These are phyloP conservation scores for Penicillium daleae DNA, from an alignment of 495 filamentous ascomycete genomes.

Conservation along the genomic window DNA sequence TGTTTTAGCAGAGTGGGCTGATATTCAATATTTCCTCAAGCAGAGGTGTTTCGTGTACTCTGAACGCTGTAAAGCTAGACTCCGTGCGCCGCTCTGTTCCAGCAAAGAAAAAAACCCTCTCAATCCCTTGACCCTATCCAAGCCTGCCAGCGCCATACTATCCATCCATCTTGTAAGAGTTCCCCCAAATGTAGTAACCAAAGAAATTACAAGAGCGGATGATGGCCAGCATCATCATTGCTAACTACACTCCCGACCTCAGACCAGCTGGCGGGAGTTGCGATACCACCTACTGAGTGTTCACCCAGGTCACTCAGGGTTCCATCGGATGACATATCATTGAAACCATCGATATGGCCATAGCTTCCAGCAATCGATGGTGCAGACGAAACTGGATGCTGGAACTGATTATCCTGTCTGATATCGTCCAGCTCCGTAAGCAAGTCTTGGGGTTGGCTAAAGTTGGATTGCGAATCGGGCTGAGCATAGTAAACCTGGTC, in stretches of 20 bases:
- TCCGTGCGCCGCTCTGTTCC: background rate
- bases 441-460: slow-evolving; percentile 28
- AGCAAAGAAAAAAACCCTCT: background rate
- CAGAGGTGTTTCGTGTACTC: background rate
- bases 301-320: slow-evolving; percentile 67
- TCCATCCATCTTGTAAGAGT: background rate
- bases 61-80: background rate
- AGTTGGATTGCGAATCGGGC: slow-evolving; percentile 35
- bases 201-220: slow-evolving; percentile 21
- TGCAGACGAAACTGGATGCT: slow-evolving; percentile 38
- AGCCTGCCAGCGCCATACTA: slow-evolving; percentile 13
- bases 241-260: slow-evolving; percentile 77
- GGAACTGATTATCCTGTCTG: slow-evolving; percentile 18
- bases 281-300: slow-evolving; percentile 49
- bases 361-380: slow-evolving; percentile 43
- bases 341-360: slow-evolving; percentile 37
- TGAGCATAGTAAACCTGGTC: slow-evolving; percentile 41
- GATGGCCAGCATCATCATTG: slow-evolving; percentile 48
- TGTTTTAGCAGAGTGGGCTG: no score
- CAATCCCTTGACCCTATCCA: background rate
- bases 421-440: slow-evolving; percentile 20
- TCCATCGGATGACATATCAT: slow-evolving; percentile 51
- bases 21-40: background rate
- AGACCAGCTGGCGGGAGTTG: slow-evolving; percentile 75
- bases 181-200: background rate